Conservation (phyloP, 208 protist genomes). For the Trypanosoma theileri region DNA sequence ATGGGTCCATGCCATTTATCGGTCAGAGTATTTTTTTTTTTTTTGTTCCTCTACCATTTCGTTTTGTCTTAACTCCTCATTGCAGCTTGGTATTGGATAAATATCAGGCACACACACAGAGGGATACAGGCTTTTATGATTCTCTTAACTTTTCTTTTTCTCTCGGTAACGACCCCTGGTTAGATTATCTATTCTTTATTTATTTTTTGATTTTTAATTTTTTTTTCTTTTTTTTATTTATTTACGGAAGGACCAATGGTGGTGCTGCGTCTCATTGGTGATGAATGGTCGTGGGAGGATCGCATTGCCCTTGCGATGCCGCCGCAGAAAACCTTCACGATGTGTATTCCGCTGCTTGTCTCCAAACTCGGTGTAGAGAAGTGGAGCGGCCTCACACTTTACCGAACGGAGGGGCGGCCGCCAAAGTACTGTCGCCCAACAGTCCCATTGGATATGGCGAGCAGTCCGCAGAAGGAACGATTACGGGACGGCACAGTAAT, state of each 20-base stretch:
- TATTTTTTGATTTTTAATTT: background rate
- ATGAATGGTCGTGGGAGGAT: slow-evolving; percentile 36
- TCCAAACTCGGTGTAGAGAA: slow-evolving; percentile 25
- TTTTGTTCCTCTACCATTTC: no score
- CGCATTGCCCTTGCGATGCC: slow-evolving; percentile 29
- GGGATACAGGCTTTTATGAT: no score
- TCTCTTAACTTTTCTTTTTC: no score
- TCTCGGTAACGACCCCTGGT: no score
- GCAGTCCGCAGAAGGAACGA: slow-evolving; percentile 21
- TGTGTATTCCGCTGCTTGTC: slow-evolving; percentile 26
- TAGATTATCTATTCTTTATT: background rate
- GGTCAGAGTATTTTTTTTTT: no score
- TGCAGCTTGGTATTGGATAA: no score
- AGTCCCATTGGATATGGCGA: slow-evolving; percentile 23
- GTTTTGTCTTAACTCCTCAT: no score
- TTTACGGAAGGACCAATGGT: slow-evolving; percentile 11
- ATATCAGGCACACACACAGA: no score
- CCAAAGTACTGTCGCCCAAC: slow-evolving; percentile 28
- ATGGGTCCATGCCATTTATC: background rate
- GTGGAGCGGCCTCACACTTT: slow-evolving; percentile 25
- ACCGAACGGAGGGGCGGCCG: slow-evolving; percentile 31
- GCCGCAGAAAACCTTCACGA: slow-evolving; percentile 18
- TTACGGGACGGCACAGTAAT: slow-evolving; percentile 29
- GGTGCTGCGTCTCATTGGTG: slow-evolving; percentile 30
- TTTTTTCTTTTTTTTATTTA: slow-evolving; percentile 1